Percentiles rank a stretch among this genome's conserved stretches.
Conservation (phyloP, 257 asterid species). For the Fraxinus americana region DNA sequence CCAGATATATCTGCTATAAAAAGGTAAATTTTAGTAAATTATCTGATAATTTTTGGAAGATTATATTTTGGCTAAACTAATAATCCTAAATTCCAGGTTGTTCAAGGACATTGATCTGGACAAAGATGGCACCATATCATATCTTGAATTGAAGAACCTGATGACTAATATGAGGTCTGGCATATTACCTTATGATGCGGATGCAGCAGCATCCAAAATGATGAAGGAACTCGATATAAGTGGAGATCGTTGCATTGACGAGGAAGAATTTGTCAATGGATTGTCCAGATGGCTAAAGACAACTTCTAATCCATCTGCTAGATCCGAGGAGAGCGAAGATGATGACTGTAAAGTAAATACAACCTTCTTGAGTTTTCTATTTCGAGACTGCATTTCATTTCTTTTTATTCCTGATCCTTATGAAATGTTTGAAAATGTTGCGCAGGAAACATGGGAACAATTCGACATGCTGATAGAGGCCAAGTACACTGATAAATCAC, state of each 20-base stretch:
- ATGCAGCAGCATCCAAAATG: constrained; percentile 41
- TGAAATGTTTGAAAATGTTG: neutral
- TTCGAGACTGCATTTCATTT: neutral
- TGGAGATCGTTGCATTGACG: constrained; percentile 26
- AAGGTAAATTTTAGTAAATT: constrained; percentile 19
- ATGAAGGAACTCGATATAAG: constrained; percentile 30
- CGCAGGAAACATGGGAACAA: constrained; percentile 67
- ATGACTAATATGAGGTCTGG: constrained; percentile 44
- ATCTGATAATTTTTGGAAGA: neutral
- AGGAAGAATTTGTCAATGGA: constrained; percentile 37
- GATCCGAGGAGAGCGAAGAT: constrained; percentile 32
- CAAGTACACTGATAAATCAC: constrained; percentile 44
- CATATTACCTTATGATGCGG: constrained; percentile 32
- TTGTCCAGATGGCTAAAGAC: constrained; percentile 27
- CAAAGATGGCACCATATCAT: constrained; percentile 44
- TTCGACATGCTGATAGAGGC: constrained; percentile 49
- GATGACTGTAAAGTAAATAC: constrained; percentile 39
- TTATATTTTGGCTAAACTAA: neutral
- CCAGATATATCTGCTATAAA: constrained; percentile 36
- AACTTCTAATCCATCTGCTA: neutral
- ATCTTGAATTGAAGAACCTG: constrained; percentile 43
- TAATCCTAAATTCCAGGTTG: constrained; percentile 34
- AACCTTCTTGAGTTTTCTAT: neutral
- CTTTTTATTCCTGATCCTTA: neutral
- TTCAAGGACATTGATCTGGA: constrained; percentile 48